Percentiles rank a stretch among this genome's conserved stretches.
These are phyloP conservation scores for Penicillium daleae DNA, from an alignment of 495 filamentous ascomycete species.

Conservation along the genomic window DNA sequence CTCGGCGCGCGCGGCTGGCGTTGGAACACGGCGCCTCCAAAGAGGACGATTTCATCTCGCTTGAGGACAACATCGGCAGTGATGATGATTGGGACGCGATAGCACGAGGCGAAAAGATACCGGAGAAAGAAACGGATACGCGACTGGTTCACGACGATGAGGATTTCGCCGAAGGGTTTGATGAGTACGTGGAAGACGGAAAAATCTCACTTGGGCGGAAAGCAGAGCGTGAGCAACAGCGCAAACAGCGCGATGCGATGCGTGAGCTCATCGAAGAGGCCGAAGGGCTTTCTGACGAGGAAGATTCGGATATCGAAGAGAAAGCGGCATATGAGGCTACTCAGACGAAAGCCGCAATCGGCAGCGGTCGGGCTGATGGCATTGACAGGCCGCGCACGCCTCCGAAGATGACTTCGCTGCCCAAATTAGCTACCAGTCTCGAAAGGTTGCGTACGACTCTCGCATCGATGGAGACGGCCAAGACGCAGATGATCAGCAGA, in stretches of 20 bases:
- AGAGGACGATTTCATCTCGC: conserved; percentile 77
- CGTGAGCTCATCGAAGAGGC: conserved; percentile 82
- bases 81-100: conserved; percentile 51
- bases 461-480: conserved; percentile 57
- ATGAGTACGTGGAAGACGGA: conserved; percentile 88
- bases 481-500: conserved; percentile 55
- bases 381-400: conserved; percentile 56
- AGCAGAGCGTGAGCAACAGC: conserved; percentile 75
- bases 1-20: conserved; percentile 77
- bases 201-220: conserved; percentile 75
- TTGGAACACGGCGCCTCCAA: conserved; percentile 65
- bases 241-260: conserved; percentile 73
- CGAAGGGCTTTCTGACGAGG: conserved; percentile 63
- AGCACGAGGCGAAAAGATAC: conserved; percentile 45
- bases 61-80: conserved; percentile 58
- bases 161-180: conserved; percentile 92
- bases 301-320: conserved; percentile 80
- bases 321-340: conserved; percentile 85
- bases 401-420: conserved; percentile 61
- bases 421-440: conserved; percentile 53
- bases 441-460: conserved; percentile 56
- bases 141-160: conserved; percentile 87
- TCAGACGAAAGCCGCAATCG: conserved; percentile 82
- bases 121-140: conserved; percentile 53
- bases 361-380: conserved; percentile 54